Percentiles rank a stretch among this genome's conserved stretches.
These are phyloP conservation scores for Barnettozyma sp. DNA, from an alignment of 805 yeast genomes.

Conservation along the genomic window DNA sequence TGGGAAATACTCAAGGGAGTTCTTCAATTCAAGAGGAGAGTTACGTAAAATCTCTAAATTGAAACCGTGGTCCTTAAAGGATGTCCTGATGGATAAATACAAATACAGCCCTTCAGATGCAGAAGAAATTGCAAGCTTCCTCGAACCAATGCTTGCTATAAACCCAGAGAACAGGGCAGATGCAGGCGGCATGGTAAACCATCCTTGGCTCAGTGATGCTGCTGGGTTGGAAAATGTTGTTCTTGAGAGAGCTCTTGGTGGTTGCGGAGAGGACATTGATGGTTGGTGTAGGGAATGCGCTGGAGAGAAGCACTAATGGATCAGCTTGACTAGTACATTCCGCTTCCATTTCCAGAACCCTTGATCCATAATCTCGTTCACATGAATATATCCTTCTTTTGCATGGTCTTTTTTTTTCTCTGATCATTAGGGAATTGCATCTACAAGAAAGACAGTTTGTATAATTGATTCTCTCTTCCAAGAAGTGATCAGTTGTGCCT, in stretches of 20 bases:
- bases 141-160: constrained; percentile 73
- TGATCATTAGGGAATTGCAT: no score
- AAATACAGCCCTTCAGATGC: constrained; percentile 65
- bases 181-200: constrained; percentile 92
- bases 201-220: constrained; percentile 75
- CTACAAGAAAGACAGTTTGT: no score
- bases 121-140: constrained; percentile 62
- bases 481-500: no score
- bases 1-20: constrained; percentile 54
- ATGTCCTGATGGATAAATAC: constrained; percentile 82
- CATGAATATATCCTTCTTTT: no score
- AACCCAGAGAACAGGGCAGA: constrained; percentile 84
- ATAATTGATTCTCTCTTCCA: no score
- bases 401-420: no score
- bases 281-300: constrained; percentile 80
- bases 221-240: constrained; percentile 66
- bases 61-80: constrained; percentile 83
- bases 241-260: constrained; percentile 64
- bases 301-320: constrained; percentile 34
- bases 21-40: constrained; percentile 62
- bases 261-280: constrained; percentile 78
- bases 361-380: no score
- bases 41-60: constrained; percentile 72
- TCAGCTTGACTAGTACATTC: no score
- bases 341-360: no score